Percentiles rank a stretch among this genome's conserved stretches.
phyloP scores from a whole-genome alignment of 805 yeast genomes.

The Candida ponderosae region DNA sequence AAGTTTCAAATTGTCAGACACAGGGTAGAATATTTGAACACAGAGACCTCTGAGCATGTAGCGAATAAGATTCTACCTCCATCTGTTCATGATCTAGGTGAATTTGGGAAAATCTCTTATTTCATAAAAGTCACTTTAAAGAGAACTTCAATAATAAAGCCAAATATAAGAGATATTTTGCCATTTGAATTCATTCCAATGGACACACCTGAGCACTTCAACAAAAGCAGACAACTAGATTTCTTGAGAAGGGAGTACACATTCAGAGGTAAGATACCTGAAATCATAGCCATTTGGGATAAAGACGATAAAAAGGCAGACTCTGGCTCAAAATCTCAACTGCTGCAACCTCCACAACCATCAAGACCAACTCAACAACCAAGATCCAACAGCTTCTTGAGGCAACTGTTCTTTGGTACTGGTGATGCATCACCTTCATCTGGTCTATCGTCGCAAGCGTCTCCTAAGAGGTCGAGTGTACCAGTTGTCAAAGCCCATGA shows the following conservation, averaged over 20 bases:
- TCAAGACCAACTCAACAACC: conserved; percentile 1
- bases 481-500: conserved; percentile 3
- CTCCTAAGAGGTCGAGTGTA: conserved; percentile 1
- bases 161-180: conserved; percentile 36
- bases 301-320: not conserved
- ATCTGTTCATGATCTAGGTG: conserved; percentile 16
- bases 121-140: conserved; percentile 56
- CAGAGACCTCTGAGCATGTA: conserved; percentile 6
- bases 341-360: not conserved
- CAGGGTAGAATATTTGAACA: not conserved
- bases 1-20: conserved; percentile 1
- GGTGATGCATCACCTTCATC: not conserved
- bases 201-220: conserved; percentile 7
- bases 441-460: not conserved
- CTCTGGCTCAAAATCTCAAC: not conserved
- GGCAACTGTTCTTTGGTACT: conserved; percentile 1
- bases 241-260: conserved; percentile 36
- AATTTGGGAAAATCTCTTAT: conserved; percentile 21
- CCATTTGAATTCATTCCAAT: conserved; percentile 28
- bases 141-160: conserved; percentile 38
- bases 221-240: conserved; percentile 30
- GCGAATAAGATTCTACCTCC: conserved; percentile 19
- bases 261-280: conserved; percentile 33
- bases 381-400: conserved; percentile 1
- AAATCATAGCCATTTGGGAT: conserved; percentile 25